These are phyloP conservation scores for Penicillium tannophilum DNA, from an alignment of 495 filamentous ascomycete genomes.

Conservation along the genomic window DNA sequence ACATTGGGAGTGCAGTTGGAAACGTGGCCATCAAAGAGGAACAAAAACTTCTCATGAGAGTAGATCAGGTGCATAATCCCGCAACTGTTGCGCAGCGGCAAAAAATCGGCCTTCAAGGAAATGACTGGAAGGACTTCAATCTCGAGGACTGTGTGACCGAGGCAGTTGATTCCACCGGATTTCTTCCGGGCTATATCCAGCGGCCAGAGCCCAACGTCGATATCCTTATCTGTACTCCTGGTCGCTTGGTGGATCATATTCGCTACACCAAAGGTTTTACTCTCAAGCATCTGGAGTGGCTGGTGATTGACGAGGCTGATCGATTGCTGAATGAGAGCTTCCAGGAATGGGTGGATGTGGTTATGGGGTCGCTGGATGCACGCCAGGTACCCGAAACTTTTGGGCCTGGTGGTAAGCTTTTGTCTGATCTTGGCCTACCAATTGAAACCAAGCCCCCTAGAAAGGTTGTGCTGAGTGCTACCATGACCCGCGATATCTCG, in stretches of 20 bases:
- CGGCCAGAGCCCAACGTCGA: constrained; percentile 71
- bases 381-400: constrained; percentile 52
- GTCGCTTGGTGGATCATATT: constrained; percentile 89
- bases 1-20: constrained; percentile 80
- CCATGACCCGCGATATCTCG: constrained; percentile 87
- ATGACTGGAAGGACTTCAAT: constrained; percentile 52
- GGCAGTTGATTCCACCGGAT: constrained; percentile 41
- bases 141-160: constrained; percentile 45
- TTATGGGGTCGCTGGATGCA: constrained; percentile 64
- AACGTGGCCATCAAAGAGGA: constrained; percentile 75
- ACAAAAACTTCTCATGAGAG: constrained; percentile 64
- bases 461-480: constrained; percentile 87
- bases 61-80: constrained; percentile 62
- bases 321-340: constrained; percentile 88
- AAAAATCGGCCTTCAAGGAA: constrained; percentile 37
- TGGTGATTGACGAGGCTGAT: constrained; percentile 95
- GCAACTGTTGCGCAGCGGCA: constrained; percentile 49
- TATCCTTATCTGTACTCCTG: constrained; percentile 89
- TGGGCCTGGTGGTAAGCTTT: constrained; percentile 43
- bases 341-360: constrained; percentile 82
- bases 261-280: constrained; percentile 82
- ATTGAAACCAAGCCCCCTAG: constrained; percentile 48
- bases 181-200: constrained; percentile 62
- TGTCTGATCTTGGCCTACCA: constrained; percentile 39
- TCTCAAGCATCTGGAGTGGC: constrained; percentile 77